Conservation (phyloP, 176 grass and related monocot genomes). For the Eleusine indica region DNA sequence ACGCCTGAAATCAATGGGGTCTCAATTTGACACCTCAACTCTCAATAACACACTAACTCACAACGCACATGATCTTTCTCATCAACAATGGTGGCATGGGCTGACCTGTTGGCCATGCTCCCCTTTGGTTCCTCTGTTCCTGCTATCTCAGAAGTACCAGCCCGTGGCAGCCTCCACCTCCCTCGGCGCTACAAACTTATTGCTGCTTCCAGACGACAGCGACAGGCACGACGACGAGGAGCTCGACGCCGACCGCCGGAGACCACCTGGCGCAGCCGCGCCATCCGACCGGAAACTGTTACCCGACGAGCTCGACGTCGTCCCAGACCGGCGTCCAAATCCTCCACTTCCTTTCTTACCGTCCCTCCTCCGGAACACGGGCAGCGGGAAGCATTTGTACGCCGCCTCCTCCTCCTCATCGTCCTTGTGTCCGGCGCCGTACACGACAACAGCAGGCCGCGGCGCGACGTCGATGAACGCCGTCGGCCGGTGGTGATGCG, state of each 20-base stretch:
- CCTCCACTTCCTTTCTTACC: constrained; percentile 22
- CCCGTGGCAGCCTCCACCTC: constrained; percentile 41
- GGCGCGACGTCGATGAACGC: constrained; percentile 51
- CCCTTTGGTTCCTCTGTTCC: neutral
- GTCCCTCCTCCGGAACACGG: constrained; percentile 40
- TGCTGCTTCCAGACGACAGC: constrained; percentile 34
- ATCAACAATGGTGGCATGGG: neutral
- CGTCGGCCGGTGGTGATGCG: neutral
- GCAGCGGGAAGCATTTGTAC: constrained; percentile 50
- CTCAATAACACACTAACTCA: too few relatives aligned
- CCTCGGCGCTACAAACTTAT: constrained; percentile 25
- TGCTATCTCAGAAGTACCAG: constrained; percentile 50
- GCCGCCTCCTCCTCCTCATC: neutral
- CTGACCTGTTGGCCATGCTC: too few relatives aligned
- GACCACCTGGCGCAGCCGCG: neutral
- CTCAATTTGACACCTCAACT: neutral
- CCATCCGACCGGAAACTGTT: constrained; percentile 44
- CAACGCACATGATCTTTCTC: neutral
- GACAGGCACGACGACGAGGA: constrained; percentile 45
- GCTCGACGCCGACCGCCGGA: constrained; percentile 37
- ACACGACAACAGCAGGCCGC: neutral
- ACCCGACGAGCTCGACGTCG: constrained; percentile 13
- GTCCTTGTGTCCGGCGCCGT: neutral
- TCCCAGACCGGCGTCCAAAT: neutral
- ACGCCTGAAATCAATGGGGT: neutral